Conservation (phyloP, 495 filamentous ascomycete species). For the Delitschia confertaspora region DNA sequence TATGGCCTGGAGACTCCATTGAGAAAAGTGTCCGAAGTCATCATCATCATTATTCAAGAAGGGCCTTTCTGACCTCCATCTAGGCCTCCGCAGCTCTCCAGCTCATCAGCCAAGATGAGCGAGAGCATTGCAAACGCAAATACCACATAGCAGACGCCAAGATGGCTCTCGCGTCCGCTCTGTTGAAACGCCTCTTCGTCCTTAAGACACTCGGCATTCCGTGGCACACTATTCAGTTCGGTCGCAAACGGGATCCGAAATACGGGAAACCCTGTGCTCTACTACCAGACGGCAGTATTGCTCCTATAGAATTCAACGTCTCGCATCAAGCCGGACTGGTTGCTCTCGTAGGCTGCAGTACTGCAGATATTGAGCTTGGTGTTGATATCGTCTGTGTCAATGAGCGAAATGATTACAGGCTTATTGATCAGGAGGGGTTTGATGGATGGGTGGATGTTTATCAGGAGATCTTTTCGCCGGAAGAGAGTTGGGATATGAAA, state of each 20-base stretch:
- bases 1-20: conserved; percentile 36
- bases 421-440: conserved; percentile 46
- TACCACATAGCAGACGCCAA: conserved; percentile 56
- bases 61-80: neutral
- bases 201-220: conserved; percentile 51
- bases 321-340: conserved; percentile 80
- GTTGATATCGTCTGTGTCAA: conserved; percentile 59
- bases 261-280: conserved; percentile 55
- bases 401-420: conserved; percentile 53
- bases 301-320: conserved; percentile 69
- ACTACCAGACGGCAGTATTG: conserved; percentile 15
- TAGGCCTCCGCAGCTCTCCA: conserved; percentile 49
- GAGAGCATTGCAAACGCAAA: conserved; percentile 44
- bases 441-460: conserved; percentile 66
- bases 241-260: conserved; percentile 48
- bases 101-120: conserved; percentile 48
- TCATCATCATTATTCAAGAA: neutral
- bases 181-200: conserved; percentile 72
- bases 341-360: conserved; percentile 45
- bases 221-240: conserved; percentile 56
- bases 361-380: conserved; percentile 33
- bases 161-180: conserved; percentile 61
- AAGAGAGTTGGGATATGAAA: conserved; percentile 52
- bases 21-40: conserved; percentile 19
- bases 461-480: conserved; percentile 60